Conservation (phyloP, 345 rosid genomes). For the Viola odorata region DNA sequence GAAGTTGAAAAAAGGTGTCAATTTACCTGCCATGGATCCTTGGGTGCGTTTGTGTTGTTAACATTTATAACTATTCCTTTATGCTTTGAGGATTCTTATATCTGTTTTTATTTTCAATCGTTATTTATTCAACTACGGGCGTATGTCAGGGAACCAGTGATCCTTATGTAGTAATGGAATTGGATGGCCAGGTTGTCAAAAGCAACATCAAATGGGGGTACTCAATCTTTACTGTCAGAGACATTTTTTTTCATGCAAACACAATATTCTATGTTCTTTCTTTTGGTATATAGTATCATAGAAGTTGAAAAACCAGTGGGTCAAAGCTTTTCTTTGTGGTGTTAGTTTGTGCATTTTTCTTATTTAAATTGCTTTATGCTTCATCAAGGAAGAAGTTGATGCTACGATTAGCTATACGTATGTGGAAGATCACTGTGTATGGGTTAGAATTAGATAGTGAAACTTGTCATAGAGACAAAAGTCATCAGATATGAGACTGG, state of each 20-base stretch:
- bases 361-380: neutral
- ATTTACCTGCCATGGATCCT: conserved; percentile 91
- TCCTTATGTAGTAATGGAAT: conserved; percentile 77
- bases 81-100: neutral
- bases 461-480: no score
- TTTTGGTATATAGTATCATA: no score
- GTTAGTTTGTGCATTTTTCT: neutral
- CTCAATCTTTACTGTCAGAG: neutral
- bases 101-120: neutral
- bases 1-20: conserved; percentile 64
- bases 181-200: conserved; percentile 84
- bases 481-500: no score
- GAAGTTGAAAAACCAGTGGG: no score
- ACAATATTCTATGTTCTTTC: no score
- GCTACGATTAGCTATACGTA: no score
- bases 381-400: no score
- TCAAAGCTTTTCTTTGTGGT: no score
- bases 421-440: no score
- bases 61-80: neutral
- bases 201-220: conserved; percentile 84
- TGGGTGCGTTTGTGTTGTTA: conserved; percentile 49
- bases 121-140: conserved; percentile 5
- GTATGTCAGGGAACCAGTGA: conserved; percentile 79
- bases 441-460: no score
- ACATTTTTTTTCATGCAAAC: neutral